Conservation (phyloP, 495 filamentous ascomycete genomes). For the Hypoxylon lenormandii region DNA sequence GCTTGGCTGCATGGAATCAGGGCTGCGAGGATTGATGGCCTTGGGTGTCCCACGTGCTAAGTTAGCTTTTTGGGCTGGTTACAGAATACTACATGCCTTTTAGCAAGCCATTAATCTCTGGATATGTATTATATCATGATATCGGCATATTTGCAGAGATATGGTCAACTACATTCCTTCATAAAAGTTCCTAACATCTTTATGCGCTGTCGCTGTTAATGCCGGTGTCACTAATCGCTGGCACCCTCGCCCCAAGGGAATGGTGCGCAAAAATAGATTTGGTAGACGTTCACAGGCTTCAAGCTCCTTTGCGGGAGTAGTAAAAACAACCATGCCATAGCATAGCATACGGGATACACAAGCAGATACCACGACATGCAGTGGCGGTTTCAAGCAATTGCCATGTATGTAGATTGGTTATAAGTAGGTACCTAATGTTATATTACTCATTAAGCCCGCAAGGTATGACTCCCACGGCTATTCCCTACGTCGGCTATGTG, state of each 20-base stretch:
- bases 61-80: conserved; percentile 6
- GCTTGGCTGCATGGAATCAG: conserved; percentile 31
- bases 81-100: not conserved
- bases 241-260: not conserved
- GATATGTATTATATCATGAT: too few species aligned
- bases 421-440: too few species aligned
- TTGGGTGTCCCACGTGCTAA: conserved; percentile 35
- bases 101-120: not conserved
- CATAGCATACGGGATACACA: not conserved
- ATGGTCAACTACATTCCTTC: too few species aligned
- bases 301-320: not conserved
- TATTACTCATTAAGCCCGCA: not conserved
- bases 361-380: not conserved
- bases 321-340: not conserved
- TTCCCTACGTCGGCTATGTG: conserved; percentile 10
- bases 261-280: not conserved
- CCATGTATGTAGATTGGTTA: not conserved
- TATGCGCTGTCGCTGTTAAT: not conserved
- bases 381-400: not conserved
- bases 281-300: not conserved
- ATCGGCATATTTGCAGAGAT: too few species aligned
- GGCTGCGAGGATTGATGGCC: conserved; percentile 30
- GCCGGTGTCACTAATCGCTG: not conserved
- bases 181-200: too few species aligned
- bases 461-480: conserved; percentile 16